phyloP scores from a whole-genome alignment of 768 basidiomycete genomes.

The Tulasnella sp. region DNA sequence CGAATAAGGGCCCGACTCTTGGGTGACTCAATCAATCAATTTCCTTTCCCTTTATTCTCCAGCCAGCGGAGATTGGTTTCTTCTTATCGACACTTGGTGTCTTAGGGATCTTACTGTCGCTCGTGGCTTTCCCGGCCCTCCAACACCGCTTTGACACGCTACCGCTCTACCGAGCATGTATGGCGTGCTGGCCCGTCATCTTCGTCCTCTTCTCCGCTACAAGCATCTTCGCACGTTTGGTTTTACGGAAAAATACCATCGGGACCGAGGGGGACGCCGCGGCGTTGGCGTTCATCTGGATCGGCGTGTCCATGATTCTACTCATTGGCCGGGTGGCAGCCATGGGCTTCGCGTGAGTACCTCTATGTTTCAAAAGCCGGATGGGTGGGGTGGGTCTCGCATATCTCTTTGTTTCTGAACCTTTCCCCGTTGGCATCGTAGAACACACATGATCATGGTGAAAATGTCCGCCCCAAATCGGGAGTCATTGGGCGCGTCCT shows the following conservation, averaged over 20 bases:
- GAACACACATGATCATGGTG: slow-evolving; percentile 28
- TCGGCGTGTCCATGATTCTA: not conserved
- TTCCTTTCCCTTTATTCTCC: not conserved
- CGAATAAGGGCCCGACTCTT: too few species aligned
- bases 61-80: slow-evolving; percentile 20
- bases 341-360: slow-evolving; percentile 5
- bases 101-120: slow-evolving; percentile 14
- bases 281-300: slow-evolving; percentile 5
- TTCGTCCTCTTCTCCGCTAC: slow-evolving; percentile 8
- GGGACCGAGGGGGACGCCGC: not conserved
- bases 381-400: too few species aligned
- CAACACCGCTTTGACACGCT: slow-evolving; percentile 17
- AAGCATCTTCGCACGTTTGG: not conserved
- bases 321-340: not conserved
- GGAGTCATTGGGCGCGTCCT: slow-evolving; percentile 25
- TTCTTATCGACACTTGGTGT: slow-evolving; percentile 18
- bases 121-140: slow-evolving; percentile 19
- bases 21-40: too few species aligned
- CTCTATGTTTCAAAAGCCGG: too few species aligned
- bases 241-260: not conserved
- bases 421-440: slow-evolving; percentile 1
- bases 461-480: slow-evolving; percentile 24
- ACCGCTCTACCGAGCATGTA: slow-evolving; percentile 16
- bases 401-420: not conserved
- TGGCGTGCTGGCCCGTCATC: slow-evolving; percentile 18